Evolutionary conservation across 805 yeast genomes (phyloP).

Genomic region (Kazachstania bromeliacearum): DNA sequence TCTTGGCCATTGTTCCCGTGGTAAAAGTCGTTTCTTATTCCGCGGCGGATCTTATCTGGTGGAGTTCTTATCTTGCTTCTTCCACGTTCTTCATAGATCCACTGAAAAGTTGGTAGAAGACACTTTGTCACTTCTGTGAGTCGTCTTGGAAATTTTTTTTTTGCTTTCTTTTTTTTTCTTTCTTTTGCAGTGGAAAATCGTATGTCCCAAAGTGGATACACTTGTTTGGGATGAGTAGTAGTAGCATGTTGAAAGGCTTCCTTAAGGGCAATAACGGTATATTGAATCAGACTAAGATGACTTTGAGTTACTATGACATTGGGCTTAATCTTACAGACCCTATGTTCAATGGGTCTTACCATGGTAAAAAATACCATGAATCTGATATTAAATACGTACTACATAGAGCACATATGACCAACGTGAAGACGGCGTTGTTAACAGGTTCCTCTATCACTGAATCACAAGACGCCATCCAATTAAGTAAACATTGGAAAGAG

Average conservation of each 20-base stretch:
- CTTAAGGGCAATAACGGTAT: background rate
- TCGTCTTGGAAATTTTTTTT: too few species aligned
- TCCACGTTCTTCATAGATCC: too few species aligned
- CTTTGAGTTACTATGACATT: slow-evolving; percentile 32
- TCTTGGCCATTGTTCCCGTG: too few species aligned
- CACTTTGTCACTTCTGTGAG: too few species aligned
- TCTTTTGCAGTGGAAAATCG: background rate
- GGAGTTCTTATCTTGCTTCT: too few species aligned
- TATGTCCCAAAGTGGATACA: background rate
- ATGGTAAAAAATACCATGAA: slow-evolving; percentile 59
- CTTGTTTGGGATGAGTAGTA: too few species aligned
- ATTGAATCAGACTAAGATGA: background rate
- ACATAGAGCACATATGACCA: slow-evolving; percentile 50
- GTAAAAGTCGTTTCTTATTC: too few species aligned
- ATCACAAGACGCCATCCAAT: slow-evolving; percentile 47
- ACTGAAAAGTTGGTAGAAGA: too few species aligned
- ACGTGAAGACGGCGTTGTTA: slow-evolving; percentile 62
- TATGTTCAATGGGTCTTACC: slow-evolving; percentile 77
- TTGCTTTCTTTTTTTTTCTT: background rate
- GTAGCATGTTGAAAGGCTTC: background rate
- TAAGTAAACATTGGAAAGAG: slow-evolving; percentile 36
- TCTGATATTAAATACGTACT: slow-evolving; percentile 58
- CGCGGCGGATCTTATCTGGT: too few species aligned
- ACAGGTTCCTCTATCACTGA: slow-evolving; percentile 78
- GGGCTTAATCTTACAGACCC: slow-evolving; percentile 79